Evolutionary conservation across 2,329 filamentous ascomycete species (phyloP).

Genomic region (Magnaporthiopsis rhizophila): DNA sequence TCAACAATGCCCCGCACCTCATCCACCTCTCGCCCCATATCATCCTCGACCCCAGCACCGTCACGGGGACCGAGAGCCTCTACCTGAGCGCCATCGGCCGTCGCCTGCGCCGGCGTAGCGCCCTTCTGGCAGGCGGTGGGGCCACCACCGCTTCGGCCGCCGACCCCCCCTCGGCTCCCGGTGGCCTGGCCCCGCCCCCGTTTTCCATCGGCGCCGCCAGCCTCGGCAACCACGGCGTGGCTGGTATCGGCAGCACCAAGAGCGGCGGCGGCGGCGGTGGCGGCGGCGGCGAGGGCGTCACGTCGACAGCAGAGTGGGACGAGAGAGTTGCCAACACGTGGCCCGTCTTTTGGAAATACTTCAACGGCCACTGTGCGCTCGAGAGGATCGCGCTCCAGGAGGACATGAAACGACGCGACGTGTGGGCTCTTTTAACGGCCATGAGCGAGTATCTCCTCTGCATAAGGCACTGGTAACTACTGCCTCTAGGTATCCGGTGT

Average conservation of each 20-base stretch:
- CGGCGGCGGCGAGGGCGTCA: conserved; percentile 3
- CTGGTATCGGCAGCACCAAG: conserved; percentile 1
- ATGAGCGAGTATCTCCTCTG: conserved; percentile 62
- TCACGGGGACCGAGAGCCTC: conserved; percentile 68
- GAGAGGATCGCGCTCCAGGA: conserved; percentile 83
- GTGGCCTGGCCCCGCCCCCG: background rate
- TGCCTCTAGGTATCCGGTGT: no score
- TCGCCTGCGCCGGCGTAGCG: conserved; percentile 29
- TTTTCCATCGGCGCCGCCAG: background rate
- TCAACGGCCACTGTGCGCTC: conserved; percentile 76
- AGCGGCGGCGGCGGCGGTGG: conserved; percentile 2
- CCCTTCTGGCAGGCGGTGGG: conserved; percentile 2
- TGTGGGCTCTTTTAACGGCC: conserved; percentile 57
- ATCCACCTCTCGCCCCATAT: conserved; percentile 53
- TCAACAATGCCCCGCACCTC: conserved; percentile 51
- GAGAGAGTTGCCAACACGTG: conserved; percentile 58
- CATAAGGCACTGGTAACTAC: conserved; percentile 58
- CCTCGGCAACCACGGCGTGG: conserved; percentile 3
- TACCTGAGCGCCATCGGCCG: conserved; percentile 56
- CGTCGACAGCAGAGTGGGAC: conserved; percentile 26
- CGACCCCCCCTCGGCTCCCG: background rate
- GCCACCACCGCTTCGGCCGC: conserved; percentile 2
- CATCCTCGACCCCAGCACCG: conserved; percentile 70
- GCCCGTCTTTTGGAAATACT: conserved; percentile 71
- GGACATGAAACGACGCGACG: conserved; percentile 76